Base-by-base conservation (phyloP, 768 basidiomycete genomes). In the Cystofilobasidium macerans region DNA sequence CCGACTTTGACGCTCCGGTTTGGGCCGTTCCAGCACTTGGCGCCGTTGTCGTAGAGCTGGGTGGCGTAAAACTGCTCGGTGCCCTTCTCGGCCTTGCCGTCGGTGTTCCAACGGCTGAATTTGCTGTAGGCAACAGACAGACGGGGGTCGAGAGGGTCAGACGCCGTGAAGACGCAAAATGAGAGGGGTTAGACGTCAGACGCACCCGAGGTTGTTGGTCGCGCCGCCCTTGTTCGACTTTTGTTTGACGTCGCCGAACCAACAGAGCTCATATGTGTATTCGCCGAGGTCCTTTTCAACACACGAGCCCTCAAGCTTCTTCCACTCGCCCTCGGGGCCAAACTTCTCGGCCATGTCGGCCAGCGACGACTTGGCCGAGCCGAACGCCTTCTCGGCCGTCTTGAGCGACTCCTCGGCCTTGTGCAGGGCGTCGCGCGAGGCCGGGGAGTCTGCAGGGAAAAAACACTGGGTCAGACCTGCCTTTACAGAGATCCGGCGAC, bases 11-110 rank as follows among this genome's bases (percentile, higher is more conserved):
- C 86, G 68, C 83, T 90, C 35, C 94, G 84, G 69, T 88, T 82
- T 4, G 95, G 95, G 0, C 95, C 94, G 72, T 95, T 95, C 94
- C 93, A 95, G 79, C 94, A 98, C 72, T 85, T 84, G 6, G 90
- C 81, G 45, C 94, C 95, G 61, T 81, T 79, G 42, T 84, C 84
- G 78, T 98, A 99, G 18, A 82, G 76, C 72, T 94, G 91, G 71
- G 83, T 85, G 54, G 81, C 77, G 75, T 97, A 95, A 76, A 85
- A 95, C 38, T 82, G 86, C 56, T 72, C 72, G 2, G 72, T 70
- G 3, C 88, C 90, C 67, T 80, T 71, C 2, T 82, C 80, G 61
- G 81, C 81, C 0, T 81, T 73, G 32, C 24, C 35, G 33, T 63
- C 61, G 43, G 62, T 62, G 73, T 91, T 86, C 93, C 93, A 98